Evolutionary conservation across 306 rosid genomes (phyloP), one percentile per base, ranked within the genome.

Genomic region (Acacia crassicarpa): DNA sequence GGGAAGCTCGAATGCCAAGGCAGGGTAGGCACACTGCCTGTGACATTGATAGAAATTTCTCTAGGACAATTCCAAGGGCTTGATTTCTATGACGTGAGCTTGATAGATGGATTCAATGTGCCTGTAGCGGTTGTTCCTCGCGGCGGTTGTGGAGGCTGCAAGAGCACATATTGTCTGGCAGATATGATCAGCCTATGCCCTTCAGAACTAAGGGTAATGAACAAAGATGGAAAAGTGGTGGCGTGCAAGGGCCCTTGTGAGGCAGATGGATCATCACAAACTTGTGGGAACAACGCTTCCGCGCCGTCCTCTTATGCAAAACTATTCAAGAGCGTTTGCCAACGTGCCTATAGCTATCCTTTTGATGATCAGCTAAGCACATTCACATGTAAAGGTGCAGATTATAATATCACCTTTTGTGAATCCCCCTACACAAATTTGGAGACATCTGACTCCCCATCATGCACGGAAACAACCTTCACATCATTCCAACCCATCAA

Each of bases 21-120:
- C 0, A 88, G 1, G 12, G 97, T 90, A 2, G 97, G 96, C 8
- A 2, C 35, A 0, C 97, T 93, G 0, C 98, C 98, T 9, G 94
- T 92, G 1, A 94, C 98, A 3, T 75, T 94, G 1, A 95, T 94
- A 0, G 98, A 94, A 72, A 90, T 92, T 85, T 87, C 22, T 16
- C 5, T 49, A 49, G 56, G 56, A 19, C 56, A 49, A 49, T 0
- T 0, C 4, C 20, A 85, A 0, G 96, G 97, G 0, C 89, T 86
- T 2, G 97, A 94, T 62, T 92, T 87, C 82, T 91, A 79, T 75
- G 98, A 92, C 16, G 98, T 94, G 3, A 94, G 97, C 75, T 79
- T 94, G 8, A 91, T 92, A 1, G 98, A 94, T 75, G 98, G 98
- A 1, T 94, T 89, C 86, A 94, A 94, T 85, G 87, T 91, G n/a